Percentiles rank a stretch among this genome's conserved stretches.
These are phyloP conservation scores for Vigna mungo DNA, from an alignment of 306 rosid genomes.

Conservation along the genomic window DNA sequence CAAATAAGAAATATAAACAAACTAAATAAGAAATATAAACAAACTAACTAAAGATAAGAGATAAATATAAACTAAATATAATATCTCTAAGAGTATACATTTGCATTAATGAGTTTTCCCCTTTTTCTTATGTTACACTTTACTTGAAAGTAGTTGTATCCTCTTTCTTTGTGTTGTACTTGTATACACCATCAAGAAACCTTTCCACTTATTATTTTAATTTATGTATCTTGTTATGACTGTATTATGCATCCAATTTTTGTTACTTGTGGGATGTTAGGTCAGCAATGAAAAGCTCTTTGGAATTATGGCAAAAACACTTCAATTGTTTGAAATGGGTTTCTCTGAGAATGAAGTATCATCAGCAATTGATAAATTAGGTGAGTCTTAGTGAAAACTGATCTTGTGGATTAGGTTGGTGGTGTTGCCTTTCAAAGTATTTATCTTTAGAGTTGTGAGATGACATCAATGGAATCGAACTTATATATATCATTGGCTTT, in stretches of 20 bases:
- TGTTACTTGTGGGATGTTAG: slow-evolving; percentile 50
- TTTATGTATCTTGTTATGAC: neutral
- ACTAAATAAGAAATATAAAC: no score
- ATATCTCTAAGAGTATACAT: no score
- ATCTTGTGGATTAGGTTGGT: slow-evolving; percentile 23
- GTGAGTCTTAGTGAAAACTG: slow-evolving; percentile 56
- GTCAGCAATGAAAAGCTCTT: slow-evolving; percentile 68
- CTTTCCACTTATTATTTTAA: neutral
- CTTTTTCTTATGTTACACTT: neutral
- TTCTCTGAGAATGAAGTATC: slow-evolving; percentile 93
- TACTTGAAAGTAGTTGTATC: neutral
- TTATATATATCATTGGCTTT: slow-evolving; percentile 9
- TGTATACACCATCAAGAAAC: neutral
- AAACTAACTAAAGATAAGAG: no score
- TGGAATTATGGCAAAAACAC: slow-evolving; percentile 90
- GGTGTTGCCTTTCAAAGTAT: slow-evolving; percentile 29
- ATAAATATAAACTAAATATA: no score
- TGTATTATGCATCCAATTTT: slow-evolving; percentile 30
- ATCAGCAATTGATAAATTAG: slow-evolving; percentile 78
- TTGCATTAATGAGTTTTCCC: slow-evolving; percentile 25
- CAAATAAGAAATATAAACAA: no score
- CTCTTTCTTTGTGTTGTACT: neutral
- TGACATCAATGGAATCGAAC: slow-evolving; percentile 23
- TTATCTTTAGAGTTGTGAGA: slow-evolving; percentile 23
- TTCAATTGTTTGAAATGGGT: slow-evolving; percentile 91